Conservation (phyloP, 2,329 filamentous ascomycete species). For the Trichoderma gracile region DNA sequence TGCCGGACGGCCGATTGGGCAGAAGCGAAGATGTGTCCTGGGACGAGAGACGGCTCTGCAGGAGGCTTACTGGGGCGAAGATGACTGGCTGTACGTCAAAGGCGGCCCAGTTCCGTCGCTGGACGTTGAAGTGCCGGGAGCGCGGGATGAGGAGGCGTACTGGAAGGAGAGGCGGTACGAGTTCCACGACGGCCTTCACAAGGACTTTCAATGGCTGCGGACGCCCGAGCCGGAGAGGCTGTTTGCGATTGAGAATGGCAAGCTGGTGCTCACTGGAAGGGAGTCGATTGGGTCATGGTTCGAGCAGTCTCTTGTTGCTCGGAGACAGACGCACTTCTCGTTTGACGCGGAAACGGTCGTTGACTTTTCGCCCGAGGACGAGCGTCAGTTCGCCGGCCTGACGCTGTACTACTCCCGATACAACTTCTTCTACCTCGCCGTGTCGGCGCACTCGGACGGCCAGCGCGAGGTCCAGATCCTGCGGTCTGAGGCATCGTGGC, state of each 20-base stretch:
- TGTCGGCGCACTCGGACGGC: slow-evolving; percentile 56
- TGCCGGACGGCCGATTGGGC: slow-evolving; percentile 52
- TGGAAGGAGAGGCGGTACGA: slow-evolving; percentile 53
- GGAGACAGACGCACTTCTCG: slow-evolving; percentile 60
- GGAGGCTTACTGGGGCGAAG: slow-evolving; percentile 58
- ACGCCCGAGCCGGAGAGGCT: slow-evolving; percentile 58
- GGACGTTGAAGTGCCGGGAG: slow-evolving; percentile 51
- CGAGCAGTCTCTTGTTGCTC: slow-evolving; percentile 57
- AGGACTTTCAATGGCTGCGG: slow-evolving; percentile 60
- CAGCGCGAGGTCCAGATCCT: slow-evolving; percentile 59
- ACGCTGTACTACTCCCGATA: slow-evolving; percentile 64
- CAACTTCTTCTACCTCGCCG: slow-evolving; percentile 65
- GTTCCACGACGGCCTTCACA: slow-evolving; percentile 48
- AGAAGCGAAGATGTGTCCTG: slow-evolving; percentile 54
- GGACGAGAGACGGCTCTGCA: slow-evolving; percentile 60
- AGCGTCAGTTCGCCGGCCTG: slow-evolving; percentile 61
- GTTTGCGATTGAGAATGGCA: slow-evolving; percentile 43
- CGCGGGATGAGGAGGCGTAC: slow-evolving; percentile 50
- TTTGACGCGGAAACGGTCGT: slow-evolving; percentile 60
- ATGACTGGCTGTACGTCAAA: slow-evolving; percentile 65
- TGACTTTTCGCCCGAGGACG: slow-evolving; percentile 56
- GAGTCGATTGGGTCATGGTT: slow-evolving; percentile 60
- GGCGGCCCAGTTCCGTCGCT: slow-evolving; percentile 57
- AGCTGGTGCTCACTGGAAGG: slow-evolving; percentile 51
- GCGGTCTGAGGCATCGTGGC: slow-evolving; percentile 58